Conservation (phyloP, 345 rosid species). For the Syzygium oleosum region DNA sequence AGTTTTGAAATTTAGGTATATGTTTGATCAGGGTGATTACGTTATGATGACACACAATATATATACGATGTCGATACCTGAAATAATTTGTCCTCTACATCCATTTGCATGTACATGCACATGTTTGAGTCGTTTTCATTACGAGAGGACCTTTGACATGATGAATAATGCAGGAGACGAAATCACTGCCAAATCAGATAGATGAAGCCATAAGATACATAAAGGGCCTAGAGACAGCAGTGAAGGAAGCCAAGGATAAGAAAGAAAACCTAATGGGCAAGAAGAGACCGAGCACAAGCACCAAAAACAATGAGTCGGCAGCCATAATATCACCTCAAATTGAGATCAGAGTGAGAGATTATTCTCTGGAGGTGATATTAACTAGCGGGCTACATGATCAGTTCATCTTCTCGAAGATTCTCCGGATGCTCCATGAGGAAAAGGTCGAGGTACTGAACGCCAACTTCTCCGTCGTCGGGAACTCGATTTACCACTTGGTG, state of each 20-base stretch:
- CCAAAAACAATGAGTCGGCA: not conserved
- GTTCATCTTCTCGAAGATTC: slow-evolving; percentile 25
- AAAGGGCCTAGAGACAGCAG: slow-evolving; percentile 15
- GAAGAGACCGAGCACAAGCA: slow-evolving; percentile 11
- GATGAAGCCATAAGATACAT: slow-evolving; percentile 46
- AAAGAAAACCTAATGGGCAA: slow-evolving; percentile 14
- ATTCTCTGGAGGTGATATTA: slow-evolving; percentile 23
- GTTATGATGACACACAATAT: not conserved
- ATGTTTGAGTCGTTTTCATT: not conserved
- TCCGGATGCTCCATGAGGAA: slow-evolving; percentile 30
- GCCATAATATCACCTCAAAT: slow-evolving; percentile 18
- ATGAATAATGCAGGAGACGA: slow-evolving; percentile 18
- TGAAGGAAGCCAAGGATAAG: slow-evolving; percentile 23
- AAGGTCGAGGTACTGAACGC: slow-evolving; percentile 28
- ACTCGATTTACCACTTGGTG: slow-evolving; percentile 19
- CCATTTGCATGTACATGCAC: not conserved
- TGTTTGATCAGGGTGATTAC: rapidly evolving
- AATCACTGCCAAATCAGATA: slow-evolving; percentile 38
- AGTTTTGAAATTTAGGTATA: not conserved
- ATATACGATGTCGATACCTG: not conserved
- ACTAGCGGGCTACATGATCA: slow-evolving; percentile 12
- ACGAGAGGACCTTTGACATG: not conserved
- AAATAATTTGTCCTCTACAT: not conserved
- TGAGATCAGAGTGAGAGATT: slow-evolving; percentile 24
- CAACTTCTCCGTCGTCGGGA: slow-evolving; percentile 18